Percentiles rank a stretch among this genome's conserved stretches.
Evolutionary conservation across 208 protist genomes (phyloP).

Genomic region (Trypanosoma lewisi): DNA sequence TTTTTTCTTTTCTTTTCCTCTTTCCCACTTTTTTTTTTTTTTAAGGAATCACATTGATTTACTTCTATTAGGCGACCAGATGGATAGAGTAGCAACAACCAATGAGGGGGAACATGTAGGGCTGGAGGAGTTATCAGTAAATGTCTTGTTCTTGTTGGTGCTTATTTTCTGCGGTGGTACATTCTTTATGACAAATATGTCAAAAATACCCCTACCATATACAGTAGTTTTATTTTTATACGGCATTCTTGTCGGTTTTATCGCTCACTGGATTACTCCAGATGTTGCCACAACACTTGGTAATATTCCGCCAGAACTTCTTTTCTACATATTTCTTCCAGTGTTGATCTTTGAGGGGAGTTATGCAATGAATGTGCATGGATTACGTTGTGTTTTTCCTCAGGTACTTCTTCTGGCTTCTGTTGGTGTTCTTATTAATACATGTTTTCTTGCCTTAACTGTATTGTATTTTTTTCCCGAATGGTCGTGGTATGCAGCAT

Average conservation of each 20-base stretch:
- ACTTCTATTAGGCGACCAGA: neutral
- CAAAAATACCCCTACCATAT: constrained; percentile 67
- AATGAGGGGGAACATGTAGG: constrained; percentile 5
- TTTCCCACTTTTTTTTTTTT: constrained; percentile 8
- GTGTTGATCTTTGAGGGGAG: constrained; percentile 89
- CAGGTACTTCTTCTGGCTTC: constrained; percentile 74
- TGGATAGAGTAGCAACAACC: neutral
- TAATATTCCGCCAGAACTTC: constrained; percentile 69
- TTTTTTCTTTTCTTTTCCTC: constrained; percentile 27
- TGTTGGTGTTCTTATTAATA: constrained; percentile 77
- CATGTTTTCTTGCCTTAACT: constrained; percentile 48
- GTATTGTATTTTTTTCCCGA: constrained; percentile 46
- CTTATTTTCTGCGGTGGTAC: constrained; percentile 76
- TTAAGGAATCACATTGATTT: neutral
- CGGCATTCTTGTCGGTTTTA: constrained; percentile 63
- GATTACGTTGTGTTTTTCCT: constrained; percentile 56
- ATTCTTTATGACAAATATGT: constrained; percentile 62
- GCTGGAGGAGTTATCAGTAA: constrained; percentile 36
- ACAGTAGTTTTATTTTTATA: constrained; percentile 82
- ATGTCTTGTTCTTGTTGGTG: constrained; percentile 63
- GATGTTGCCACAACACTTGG: constrained; percentile 54
- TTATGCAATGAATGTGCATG: constrained; percentile 80
- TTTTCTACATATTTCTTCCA: constrained; percentile 90
- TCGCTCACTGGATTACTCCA: constrained; percentile 45
- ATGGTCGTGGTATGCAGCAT: constrained; percentile 68